phyloP scores from a whole-genome alignment of 768 basidiomycete genomes.

The Tylopilus balloui region DNA sequence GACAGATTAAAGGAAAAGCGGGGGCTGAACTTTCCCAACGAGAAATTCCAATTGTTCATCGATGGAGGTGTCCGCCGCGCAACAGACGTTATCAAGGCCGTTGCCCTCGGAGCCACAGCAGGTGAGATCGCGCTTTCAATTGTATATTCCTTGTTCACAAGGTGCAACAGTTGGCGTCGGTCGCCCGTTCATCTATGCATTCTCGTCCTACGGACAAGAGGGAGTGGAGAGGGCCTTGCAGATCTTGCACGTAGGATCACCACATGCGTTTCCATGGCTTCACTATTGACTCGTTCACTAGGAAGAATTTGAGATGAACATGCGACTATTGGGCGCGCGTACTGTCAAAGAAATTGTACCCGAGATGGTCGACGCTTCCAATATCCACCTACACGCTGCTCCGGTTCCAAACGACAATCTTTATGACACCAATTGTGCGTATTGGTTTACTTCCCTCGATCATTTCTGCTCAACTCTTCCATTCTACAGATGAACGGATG shows the following conservation, averaged over 20 bases:
- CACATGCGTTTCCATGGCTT: not conserved
- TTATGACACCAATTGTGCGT: slow-evolving; percentile 79
- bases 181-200: slow-evolving; percentile 84
- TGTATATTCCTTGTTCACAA: slow-evolving; percentile 7
- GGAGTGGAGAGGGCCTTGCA: slow-evolving; percentile 82
- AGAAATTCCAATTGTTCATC: slow-evolving; percentile 77
- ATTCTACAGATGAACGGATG: slow-evolving; percentile 39
- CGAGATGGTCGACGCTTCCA: slow-evolving; percentile 85
- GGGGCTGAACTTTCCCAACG: slow-evolving; percentile 70
- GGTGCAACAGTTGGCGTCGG: slow-evolving; percentile 68
- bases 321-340: slow-evolving; percentile 85
- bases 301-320: slow-evolving; percentile 99
- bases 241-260: slow-evolving; percentile 58
- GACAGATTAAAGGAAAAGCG: slow-evolving; percentile 61
- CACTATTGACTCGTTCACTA: slow-evolving; percentile 28
- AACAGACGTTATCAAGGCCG: slow-evolving; percentile 83
- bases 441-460: not conserved
- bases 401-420: slow-evolving; percentile 69
- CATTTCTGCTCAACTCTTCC: slow-evolving; percentile 1
- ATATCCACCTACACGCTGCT: slow-evolving; percentile 60
- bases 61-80: slow-evolving; percentile 95
- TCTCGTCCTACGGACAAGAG: slow-evolving; percentile 82
- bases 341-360: slow-evolving; percentile 76
- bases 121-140: slow-evolving; percentile 34
- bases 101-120: slow-evolving; percentile 87